Conservation (phyloP, 305 asterid genomes). For the Solanum hybrid region DNA sequence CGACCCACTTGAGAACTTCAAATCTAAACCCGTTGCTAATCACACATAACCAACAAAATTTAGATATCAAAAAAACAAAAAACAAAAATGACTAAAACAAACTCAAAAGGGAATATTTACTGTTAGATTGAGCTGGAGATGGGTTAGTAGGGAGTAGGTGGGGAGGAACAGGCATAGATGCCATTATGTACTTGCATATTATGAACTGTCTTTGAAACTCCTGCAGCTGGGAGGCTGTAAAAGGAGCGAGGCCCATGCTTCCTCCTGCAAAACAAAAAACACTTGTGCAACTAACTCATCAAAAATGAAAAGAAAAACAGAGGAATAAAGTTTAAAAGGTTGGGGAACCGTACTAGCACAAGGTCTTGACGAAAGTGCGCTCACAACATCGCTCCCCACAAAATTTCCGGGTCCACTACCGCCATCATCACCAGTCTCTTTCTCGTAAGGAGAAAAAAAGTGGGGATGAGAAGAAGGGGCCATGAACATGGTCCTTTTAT, state of each 20-base stretch:
- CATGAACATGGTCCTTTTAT: slow-evolving; percentile 13
- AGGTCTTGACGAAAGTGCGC: neutral
- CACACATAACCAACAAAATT: neutral
- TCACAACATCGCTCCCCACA: slow-evolving; percentile 7
- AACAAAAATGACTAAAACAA: neutral
- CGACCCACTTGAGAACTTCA: slow-evolving; percentile 24
- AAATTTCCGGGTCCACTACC: slow-evolving; percentile 21
- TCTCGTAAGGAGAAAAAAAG: neutral
- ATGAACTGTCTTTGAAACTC: slow-evolving; percentile 60
- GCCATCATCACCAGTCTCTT: neutral
- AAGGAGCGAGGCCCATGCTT: slow-evolving; percentile 16
- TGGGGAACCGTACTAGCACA: slow-evolving; percentile 3
- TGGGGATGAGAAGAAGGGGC: slow-evolving; percentile 10
- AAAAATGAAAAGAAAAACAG: neutral
- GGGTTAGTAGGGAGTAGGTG: slow-evolving; percentile 29
- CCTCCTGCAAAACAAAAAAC: slow-evolving; percentile 15
- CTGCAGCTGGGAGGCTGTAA: slow-evolving; percentile 53
- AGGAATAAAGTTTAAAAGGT: neutral
- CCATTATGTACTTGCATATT: slow-evolving; percentile 48
- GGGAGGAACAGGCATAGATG: slow-evolving; percentile 53
- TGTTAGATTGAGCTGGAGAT: slow-evolving; percentile 28
- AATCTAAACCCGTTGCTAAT: slow-evolving; percentile 3
- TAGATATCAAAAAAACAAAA: neutral
- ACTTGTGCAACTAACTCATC: neutral
- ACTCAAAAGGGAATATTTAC: slow-evolving; percentile 6